Evolutionary conservation across 441 rosid genomes (phyloP), one percentile per base, ranked within the genome.

Genomic region (Hura crepitans): DNA sequence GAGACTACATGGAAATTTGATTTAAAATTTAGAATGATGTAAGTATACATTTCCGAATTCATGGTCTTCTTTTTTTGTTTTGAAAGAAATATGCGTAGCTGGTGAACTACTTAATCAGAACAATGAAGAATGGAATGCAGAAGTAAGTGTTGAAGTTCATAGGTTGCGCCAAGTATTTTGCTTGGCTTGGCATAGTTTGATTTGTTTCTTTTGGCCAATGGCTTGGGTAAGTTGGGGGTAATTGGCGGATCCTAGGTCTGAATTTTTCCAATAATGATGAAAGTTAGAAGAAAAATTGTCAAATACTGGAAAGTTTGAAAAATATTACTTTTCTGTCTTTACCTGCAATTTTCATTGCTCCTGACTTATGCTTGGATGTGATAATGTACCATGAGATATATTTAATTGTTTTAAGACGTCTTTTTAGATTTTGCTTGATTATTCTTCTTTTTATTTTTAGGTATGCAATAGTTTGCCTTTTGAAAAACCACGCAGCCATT

Each of bases 401-500:
- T 2, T n/a, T 55, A 1, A 62, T 30, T 54, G 46, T 54, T 12
- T 57, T 25, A 45, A 37, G 37, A 42, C 18, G 11, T n/a, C n/a
- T n/a, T n/a, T 47, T 27, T 15, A 6, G 14, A 22, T 27, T 30
- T 37, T 56, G 4, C 54, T 66, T 69, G 8, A 23, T 55, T 43
- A 45, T 42, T 37, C 5, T 78, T 78, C 55, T 59, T 47, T 54
- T 33, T 57, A 46, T 70, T 61, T 69, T 50, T 71, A 91, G 98
- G 75, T 91, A 91, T 77, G 96, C 99, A 7, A 81, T 94, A 61
- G 96, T 74, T 33, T 94, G 99, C 65, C 81, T 90, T 70, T 79
- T 85, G 81, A 86, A 82, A 74, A 91, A 84, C 80, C 89, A 77
- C 62, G 83, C 89, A 11, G 92, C 99, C 54, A 83, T 91, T 50